Conservation (phyloP, 2,329 filamentous ascomycete genomes). For the Magnaporthiopsis rhizophila region DNA sequence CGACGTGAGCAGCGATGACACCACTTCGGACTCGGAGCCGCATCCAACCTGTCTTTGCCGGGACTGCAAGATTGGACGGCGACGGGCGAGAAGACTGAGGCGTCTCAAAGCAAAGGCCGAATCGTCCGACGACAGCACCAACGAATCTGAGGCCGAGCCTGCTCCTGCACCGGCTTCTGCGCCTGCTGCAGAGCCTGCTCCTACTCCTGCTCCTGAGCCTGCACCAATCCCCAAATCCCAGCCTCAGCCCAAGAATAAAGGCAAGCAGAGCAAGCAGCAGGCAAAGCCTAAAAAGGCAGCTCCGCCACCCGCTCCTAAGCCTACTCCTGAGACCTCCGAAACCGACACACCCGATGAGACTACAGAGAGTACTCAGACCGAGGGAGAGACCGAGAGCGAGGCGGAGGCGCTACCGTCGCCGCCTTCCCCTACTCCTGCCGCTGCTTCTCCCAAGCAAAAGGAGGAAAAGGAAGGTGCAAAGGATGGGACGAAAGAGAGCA, state of each 20-base stretch:
- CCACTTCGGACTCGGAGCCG: slow-evolving; percentile 22
- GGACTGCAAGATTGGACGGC: slow-evolving; percentile 19
- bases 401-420: slow-evolving; percentile 14
- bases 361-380: slow-evolving; percentile 8
- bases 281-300: slow-evolving; percentile 9
- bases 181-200: neutral
- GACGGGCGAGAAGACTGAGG: slow-evolving; percentile 16
- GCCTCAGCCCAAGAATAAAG: slow-evolving; percentile 1
- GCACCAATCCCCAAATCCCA: neutral
- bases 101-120: slow-evolving; percentile 10
- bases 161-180: neutral
- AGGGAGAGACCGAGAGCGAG: slow-evolving; percentile 10
- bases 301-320: neutral
- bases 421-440: neutral
- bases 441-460: slow-evolving; percentile 6
- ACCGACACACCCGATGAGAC: slow-evolving; percentile 3
- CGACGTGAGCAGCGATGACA: slow-evolving; percentile 11
- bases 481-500: slow-evolving; percentile 6
- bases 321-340: neutral
- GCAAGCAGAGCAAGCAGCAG: slow-evolving; percentile 3
- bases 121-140: slow-evolving; percentile 7
- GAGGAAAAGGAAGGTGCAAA: slow-evolving; percentile 8
- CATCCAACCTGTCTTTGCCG: slow-evolving; percentile 28
- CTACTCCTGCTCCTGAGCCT: neutral
- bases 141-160: slow-evolving; percentile 1